Evolutionary conservation across 306 rosid species (phyloP).

Genomic region (barrel medic (Medicago truncatula)): MtrunA17r5.0-ANR NC_053049.1:43655501-43656000

Average conservation of each 20-base stretch:
- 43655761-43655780: slow-evolving; percentile 72
- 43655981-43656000: slow-evolving; percentile 65
- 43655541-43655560: slow-evolving; percentile 75
- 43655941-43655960: slow-evolving; percentile 72
- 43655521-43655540: slow-evolving; percentile 64
- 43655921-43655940: slow-evolving; percentile 71
- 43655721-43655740: slow-evolving; percentile 69
- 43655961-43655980: slow-evolving; percentile 83
- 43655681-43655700: slow-evolving; percentile 91
- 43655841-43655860: slow-evolving; percentile 80
- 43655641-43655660: slow-evolving; percentile 62
- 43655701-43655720: slow-evolving; percentile 81
- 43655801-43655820: slow-evolving; percentile 73
- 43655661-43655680: slow-evolving; percentile 72
- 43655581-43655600: slow-evolving; percentile 77
- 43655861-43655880: slow-evolving; percentile 74
- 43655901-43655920: slow-evolving; percentile 69
- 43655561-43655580: slow-evolving; percentile 77
- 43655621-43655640: slow-evolving; percentile 63
- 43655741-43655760: slow-evolving; percentile 60
- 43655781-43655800: slow-evolving; percentile 57
- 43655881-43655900: slow-evolving; percentile 73
- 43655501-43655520: slow-evolving; percentile 71
- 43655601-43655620: slow-evolving; percentile 85
- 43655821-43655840: slow-evolving; percentile 76